Conservation (phyloP, 1,284 basidiomycete genomes). For the Gomphus bonarii region DNA sequence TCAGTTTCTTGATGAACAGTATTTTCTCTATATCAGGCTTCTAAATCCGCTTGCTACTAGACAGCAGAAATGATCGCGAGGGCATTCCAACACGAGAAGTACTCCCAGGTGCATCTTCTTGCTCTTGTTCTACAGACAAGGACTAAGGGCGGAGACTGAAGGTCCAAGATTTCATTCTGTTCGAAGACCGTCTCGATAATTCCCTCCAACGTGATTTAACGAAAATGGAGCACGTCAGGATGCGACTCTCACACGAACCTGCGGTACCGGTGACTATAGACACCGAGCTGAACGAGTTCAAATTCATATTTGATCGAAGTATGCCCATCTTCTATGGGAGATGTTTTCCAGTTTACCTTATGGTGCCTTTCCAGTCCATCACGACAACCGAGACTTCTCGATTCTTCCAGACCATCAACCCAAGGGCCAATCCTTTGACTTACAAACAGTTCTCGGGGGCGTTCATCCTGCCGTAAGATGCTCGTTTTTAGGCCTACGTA, state of each 20-base stretch:
- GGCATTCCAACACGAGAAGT: conserved; percentile 68
- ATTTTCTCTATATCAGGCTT: conserved; percentile 7
- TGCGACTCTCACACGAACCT: conserved; percentile 67
- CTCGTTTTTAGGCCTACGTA: not conserved
- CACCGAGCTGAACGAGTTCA: conserved; percentile 72
- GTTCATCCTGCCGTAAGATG: conserved; percentile 48
- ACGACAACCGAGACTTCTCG: conserved; percentile 75
- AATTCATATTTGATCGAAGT: conserved; percentile 76
- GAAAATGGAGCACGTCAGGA: conserved; percentile 71
- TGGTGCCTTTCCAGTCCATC: conserved; percentile 38
- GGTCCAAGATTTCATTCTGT: conserved; percentile 73
- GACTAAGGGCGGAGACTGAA: conserved; percentile 20
- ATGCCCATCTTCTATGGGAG: conserved; percentile 18
- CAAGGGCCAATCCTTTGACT: conserved; percentile 36
- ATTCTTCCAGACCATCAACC: conserved; percentile 76
- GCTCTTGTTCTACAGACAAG: not conserved
- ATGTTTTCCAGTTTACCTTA: not conserved
- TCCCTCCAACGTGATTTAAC: conserved; percentile 72
- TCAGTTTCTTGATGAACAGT: conserved; percentile 20
- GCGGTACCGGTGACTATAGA: conserved; percentile 59
- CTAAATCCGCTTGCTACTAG: conserved; percentile 28
- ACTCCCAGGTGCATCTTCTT: conserved; percentile 48
- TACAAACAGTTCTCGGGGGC: conserved; percentile 58
- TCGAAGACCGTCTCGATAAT: conserved; percentile 68
- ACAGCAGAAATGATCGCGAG: conserved; percentile 70